Evolutionary conservation across 2,329 filamentous ascomycete species (phyloP).

Genomic region (Clonostachys chloroleuca): DNA sequence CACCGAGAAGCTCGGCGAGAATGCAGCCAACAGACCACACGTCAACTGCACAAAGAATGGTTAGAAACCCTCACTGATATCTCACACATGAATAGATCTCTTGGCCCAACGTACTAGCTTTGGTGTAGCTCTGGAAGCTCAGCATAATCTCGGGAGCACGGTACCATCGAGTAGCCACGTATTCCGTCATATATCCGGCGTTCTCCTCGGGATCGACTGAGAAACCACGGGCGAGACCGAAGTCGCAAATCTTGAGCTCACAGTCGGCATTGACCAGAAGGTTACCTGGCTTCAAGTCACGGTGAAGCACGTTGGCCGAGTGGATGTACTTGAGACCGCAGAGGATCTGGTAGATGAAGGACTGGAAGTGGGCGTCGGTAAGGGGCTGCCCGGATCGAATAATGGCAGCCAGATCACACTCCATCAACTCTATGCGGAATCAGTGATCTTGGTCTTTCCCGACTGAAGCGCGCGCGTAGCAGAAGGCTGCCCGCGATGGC

Average conservation of each 20-base stretch:
- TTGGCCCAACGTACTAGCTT: constrained; percentile 79
- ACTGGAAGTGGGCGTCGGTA: constrained; percentile 98
- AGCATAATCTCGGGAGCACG: constrained; percentile 97
- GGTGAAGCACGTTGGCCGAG: constrained; percentile 94
- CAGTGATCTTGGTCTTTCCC: not conserved
- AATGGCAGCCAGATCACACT: constrained; percentile 96
- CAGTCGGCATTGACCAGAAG: constrained; percentile 97
- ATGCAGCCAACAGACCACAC: constrained; percentile 99
- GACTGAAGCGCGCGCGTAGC: not conserved
- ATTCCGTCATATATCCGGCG: constrained; percentile 99
- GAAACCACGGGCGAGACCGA: constrained; percentile 93
- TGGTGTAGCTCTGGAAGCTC: constrained; percentile 99
- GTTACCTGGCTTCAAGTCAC: constrained; percentile 96
- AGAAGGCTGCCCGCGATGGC: not conserved
- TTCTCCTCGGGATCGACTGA: constrained; percentile 97
- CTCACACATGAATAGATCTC: not conserved
- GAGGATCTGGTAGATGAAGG: constrained; percentile 99
- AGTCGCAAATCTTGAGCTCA: constrained; percentile 99
- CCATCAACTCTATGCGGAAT: constrained; percentile 78
- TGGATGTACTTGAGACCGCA: constrained; percentile 99
- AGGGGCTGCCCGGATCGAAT: constrained; percentile 95
- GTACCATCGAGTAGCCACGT: constrained; percentile 96
- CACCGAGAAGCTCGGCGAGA: constrained; percentile 89
- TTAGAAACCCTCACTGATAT: not conserved
- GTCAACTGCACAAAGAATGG: constrained; percentile 60